Evolutionary conservation across 495 filamentous ascomycete genomes (phyloP).

Genomic region (Talaromyces adpressus): DNA sequence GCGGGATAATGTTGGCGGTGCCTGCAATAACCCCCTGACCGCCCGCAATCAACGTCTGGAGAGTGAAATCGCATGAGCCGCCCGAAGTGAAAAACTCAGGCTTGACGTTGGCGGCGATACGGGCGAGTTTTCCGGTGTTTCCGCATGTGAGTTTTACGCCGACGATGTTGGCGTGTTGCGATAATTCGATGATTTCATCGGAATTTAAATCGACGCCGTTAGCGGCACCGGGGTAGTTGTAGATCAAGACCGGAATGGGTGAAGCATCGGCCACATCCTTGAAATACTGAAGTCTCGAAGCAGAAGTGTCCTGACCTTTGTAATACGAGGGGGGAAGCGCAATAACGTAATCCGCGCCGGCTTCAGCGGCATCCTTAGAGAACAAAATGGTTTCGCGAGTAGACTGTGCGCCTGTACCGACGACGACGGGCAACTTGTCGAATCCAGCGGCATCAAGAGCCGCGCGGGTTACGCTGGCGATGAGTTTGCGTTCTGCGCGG

Average conservation of each 20-base stretch:
- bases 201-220: slow-evolving; percentile 77
- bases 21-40: slow-evolving; percentile 83
- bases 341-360: slow-evolving; percentile 79
- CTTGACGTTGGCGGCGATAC: slow-evolving; percentile 60
- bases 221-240: slow-evolving; percentile 86
- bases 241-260: slow-evolving; percentile 83
- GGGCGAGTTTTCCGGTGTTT: slow-evolving; percentile 85
- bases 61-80: slow-evolving; percentile 83
- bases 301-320: slow-evolving; percentile 49
- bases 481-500: slow-evolving; percentile 57
- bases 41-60: slow-evolving; percentile 77
- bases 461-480: slow-evolving; percentile 68
- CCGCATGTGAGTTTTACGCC: slow-evolving; percentile 91
- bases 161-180: slow-evolving; percentile 78
- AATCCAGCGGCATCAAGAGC: slow-evolving; percentile 66
- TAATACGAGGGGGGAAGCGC: slow-evolving; percentile 87
- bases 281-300: slow-evolving; percentile 66
- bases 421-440: slow-evolving; percentile 66
- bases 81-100: slow-evolving; percentile 71
- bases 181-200: slow-evolving; percentile 66
- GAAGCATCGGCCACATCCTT: slow-evolving; percentile 69
- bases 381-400: slow-evolving; percentile 80
- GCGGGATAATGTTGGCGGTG: slow-evolving; percentile 76
- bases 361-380: slow-evolving; percentile 64
- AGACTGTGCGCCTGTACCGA: slow-evolving; percentile 76